Percentiles rank a stretch among this genome's conserved stretches.
Evolutionary conservation across 306 rosid species (phyloP).

Genomic region (Dryas octopetala): DNA sequence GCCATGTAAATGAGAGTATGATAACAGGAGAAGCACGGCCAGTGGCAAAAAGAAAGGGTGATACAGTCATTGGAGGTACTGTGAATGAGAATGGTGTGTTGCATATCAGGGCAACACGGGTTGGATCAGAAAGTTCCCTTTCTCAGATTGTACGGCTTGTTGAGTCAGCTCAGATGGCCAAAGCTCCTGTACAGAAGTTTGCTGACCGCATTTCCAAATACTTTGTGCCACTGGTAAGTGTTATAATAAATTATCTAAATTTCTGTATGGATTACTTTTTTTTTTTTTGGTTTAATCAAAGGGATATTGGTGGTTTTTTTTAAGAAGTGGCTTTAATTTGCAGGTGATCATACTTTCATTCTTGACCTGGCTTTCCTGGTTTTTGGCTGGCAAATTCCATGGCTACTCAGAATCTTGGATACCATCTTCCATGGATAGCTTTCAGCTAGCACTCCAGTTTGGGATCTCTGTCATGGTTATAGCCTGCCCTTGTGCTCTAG

Average conservation of each 20-base stretch:
- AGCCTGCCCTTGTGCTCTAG: conserved; percentile 82
- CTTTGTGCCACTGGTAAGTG: conserved; percentile 60
- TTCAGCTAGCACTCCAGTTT: conserved; percentile 74
- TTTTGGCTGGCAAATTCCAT: conserved; percentile 53
- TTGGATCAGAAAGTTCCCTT: conserved; percentile 73
- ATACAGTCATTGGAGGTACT: conserved; percentile 67
- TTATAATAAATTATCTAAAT: not conserved
- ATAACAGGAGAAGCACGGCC: conserved; percentile 72
- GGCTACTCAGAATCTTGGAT: conserved; percentile 68
- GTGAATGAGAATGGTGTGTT: conserved; percentile 65
- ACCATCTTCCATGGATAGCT: conserved; percentile 60
- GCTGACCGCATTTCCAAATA: conserved; percentile 68
- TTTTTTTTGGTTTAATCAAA: conserved; percentile 3
- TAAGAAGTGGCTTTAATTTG: not conserved
- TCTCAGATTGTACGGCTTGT: conserved; percentile 71
- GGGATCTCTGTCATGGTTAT: conserved; percentile 77
- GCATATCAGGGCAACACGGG: conserved; percentile 62
- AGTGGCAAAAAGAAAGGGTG: conserved; percentile 54
- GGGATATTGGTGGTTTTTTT: not conserved
- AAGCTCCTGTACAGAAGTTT: conserved; percentile 68
- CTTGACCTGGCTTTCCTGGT: conserved; percentile 66
- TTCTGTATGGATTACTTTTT: not conserved
- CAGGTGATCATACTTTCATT: conserved; percentile 67
- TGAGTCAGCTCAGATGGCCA: conserved; percentile 78
- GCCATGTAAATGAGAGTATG: conserved; percentile 75